Evolutionary conservation across 768 basidiomycete genomes (phyloP).

Genomic region (Rhodotorula taiwanensis): DNA sequence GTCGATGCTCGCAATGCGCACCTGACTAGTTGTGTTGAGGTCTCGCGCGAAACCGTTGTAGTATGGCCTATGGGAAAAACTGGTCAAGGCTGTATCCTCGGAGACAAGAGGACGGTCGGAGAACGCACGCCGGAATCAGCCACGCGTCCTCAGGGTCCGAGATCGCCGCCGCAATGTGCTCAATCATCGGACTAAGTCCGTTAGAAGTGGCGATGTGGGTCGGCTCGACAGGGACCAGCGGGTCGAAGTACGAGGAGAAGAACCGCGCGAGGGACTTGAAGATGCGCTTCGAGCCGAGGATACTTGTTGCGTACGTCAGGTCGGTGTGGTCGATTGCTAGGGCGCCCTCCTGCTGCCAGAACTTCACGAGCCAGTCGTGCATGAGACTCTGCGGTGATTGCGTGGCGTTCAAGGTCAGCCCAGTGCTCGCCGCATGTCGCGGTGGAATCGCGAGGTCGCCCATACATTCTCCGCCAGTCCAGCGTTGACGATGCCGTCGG

Average conservation of each 20-base stretch:
- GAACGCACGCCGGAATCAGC: constrained; percentile 8
- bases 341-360: constrained; percentile 7
- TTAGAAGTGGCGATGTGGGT: constrained; percentile 19
- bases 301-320: constrained; percentile 19
- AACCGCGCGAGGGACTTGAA: not conserved
- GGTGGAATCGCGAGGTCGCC: no score
- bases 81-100: no score
- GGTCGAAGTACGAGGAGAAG: constrained; percentile 9
- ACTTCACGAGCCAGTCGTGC: constrained; percentile 18
- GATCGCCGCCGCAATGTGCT: constrained; percentile 12
- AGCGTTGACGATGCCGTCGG: constrained; percentile 28
- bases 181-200: constrained; percentile 16
- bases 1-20: constrained; percentile 15
- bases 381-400: constrained; percentile 2
- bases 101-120: not conserved
- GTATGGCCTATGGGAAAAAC: not conserved
- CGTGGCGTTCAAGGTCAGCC: not conserved
- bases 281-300: constrained; percentile 20
- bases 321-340: constrained; percentile 10
- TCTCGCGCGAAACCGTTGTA: constrained; percentile 26
- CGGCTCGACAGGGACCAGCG: constrained; percentile 8
- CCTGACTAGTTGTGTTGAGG: constrained; percentile 6
- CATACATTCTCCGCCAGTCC: constrained; percentile 27
- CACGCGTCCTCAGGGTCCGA: constrained; percentile 19
- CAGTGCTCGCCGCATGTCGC: not conserved